Conservation (phyloP, 257 asterid genomes). For the Penstemon barbatus region DNA sequence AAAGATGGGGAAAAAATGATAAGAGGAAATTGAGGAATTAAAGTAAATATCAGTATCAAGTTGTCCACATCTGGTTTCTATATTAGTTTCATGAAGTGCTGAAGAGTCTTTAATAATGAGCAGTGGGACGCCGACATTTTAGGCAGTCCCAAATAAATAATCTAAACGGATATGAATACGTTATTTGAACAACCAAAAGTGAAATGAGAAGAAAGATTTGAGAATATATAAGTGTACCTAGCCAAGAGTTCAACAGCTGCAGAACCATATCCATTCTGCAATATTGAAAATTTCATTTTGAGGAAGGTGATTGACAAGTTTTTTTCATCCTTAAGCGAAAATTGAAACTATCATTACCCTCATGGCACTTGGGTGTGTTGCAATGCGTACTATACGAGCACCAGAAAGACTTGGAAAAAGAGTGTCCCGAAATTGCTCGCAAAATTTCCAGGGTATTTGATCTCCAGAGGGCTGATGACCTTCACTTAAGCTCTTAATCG, state of each 20-base stretch:
- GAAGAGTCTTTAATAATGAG: not conserved
- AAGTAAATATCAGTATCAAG: too few species aligned
- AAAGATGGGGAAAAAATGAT: too few species aligned
- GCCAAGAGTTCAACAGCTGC: constrained; percentile 76
- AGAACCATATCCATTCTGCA: constrained; percentile 92
- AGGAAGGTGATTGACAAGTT: constrained; percentile 19
- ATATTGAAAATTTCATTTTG: constrained; percentile 22
- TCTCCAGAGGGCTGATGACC: constrained; percentile 87
- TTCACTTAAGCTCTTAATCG: constrained; percentile 55
- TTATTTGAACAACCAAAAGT: not conserved
- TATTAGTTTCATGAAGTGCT: not conserved
- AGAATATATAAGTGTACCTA: constrained; percentile 47
- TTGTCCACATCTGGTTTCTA: not conserved
- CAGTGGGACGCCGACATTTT: not conserved
- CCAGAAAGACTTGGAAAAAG: constrained; percentile 89
- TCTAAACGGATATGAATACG: constrained; percentile 7
- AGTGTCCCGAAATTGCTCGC: constrained; percentile 70
- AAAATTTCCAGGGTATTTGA: constrained; percentile 95
- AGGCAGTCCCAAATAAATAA: not conserved
- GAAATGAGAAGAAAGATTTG: constrained; percentile 21
- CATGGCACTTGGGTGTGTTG: constrained; percentile 97
- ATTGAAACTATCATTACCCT: constrained; percentile 53
- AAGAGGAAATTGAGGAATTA: too few species aligned
- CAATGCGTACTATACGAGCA: constrained; percentile 95
- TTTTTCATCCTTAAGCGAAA: constrained; percentile 10